Evolutionary conservation across 176 grass and related monocot species (phyloP).

Genomic region (Carex kokanica): DNA sequence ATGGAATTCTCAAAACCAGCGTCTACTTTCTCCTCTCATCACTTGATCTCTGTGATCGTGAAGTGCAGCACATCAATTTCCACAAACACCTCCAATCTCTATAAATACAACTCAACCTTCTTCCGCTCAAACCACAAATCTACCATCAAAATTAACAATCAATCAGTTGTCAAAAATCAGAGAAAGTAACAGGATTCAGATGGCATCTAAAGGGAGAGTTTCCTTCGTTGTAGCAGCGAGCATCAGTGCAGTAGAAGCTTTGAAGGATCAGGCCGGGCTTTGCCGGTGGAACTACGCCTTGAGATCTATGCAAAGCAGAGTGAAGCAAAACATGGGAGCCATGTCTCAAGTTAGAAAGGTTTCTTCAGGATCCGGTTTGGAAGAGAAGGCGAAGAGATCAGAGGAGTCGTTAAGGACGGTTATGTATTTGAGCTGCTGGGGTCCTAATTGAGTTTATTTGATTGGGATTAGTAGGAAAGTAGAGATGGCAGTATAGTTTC

Average conservation of each 20-base stretch:
- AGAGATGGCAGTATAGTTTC: no score
- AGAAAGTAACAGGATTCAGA: not conserved
- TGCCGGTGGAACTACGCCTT: conserved; percentile 51
- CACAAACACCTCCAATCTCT: not conserved
- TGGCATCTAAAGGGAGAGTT: conserved; percentile 31
- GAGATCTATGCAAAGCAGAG: conserved; percentile 25
- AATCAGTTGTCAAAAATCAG: not conserved
- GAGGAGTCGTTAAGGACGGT: conserved; percentile 52
- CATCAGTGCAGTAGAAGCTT: conserved; percentile 47
- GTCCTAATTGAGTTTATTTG: no score
- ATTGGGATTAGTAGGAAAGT: no score
- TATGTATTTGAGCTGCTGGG: conserved; percentile 41
- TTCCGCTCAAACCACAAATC: not conserved
- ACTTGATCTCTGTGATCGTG: not conserved
- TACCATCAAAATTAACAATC: not conserved
- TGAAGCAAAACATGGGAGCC: not conserved
- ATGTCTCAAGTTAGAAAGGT: not conserved
- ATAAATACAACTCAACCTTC: not conserved
- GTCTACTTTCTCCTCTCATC: not conserved
- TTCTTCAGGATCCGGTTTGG: no score
- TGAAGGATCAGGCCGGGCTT: conserved; percentile 52
- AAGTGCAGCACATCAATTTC: not conserved
- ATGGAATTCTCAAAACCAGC: not conserved
- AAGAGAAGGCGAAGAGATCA: conserved; percentile 11
- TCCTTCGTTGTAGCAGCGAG: conserved; percentile 53